Percentiles rank a stretch among this genome's conserved stretches.
These are phyloP conservation scores for Nigrograna mackinnonii DNA, from an alignment of 2,329 filamentous ascomycete genomes.

Conservation along the genomic window DNA sequence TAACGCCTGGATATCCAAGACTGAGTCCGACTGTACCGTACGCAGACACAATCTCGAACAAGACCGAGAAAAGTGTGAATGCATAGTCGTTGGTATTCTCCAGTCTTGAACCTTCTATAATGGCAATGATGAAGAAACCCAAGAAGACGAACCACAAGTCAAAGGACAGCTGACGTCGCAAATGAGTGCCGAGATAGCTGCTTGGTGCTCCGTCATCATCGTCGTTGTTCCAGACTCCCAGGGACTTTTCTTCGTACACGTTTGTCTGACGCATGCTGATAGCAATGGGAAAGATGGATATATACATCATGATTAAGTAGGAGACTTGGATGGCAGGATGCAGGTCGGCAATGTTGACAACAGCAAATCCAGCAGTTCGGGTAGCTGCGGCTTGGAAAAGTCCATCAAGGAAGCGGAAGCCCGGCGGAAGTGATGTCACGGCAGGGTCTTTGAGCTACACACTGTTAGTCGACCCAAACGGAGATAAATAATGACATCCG, in stretches of 20 bases:
- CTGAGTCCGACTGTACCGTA: slow-evolving; percentile 87
- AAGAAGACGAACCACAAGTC: slow-evolving; percentile 97
- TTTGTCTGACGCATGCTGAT: slow-evolving; percentile 94
- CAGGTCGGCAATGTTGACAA: slow-evolving; percentile 74
- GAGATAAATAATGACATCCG: not conserved
- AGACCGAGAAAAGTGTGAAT: slow-evolving; percentile 53
- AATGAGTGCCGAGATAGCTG: slow-evolving; percentile 87
- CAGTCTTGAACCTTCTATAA: slow-evolving; percentile 78
- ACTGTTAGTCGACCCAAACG: no score
- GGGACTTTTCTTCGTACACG: slow-evolving; percentile 89
- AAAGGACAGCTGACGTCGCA: slow-evolving; percentile 92
- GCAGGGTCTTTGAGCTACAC: slow-evolving; percentile 73
- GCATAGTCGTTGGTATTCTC: slow-evolving; percentile 60
- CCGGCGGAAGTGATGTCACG: slow-evolving; percentile 69
- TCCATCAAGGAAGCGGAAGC: slow-evolving; percentile 79
- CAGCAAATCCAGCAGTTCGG: slow-evolving; percentile 86
- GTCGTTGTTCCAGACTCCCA: slow-evolving; percentile 69
- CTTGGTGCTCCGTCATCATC: slow-evolving; percentile 62
- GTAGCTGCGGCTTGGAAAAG: slow-evolving; percentile 91
- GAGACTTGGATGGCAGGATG: slow-evolving; percentile 93
- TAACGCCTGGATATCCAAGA: slow-evolving; percentile 75
- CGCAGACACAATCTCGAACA: slow-evolving; percentile 47
- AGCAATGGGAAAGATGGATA: slow-evolving; percentile 94
- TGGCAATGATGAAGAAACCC: slow-evolving; percentile 89
- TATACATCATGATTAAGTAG: slow-evolving; percentile 99